These are phyloP conservation scores for Ophiostoma fasciatum DNA, from an alignment of 2,329 filamentous ascomycete genomes.

Conservation along the genomic window DNA sequence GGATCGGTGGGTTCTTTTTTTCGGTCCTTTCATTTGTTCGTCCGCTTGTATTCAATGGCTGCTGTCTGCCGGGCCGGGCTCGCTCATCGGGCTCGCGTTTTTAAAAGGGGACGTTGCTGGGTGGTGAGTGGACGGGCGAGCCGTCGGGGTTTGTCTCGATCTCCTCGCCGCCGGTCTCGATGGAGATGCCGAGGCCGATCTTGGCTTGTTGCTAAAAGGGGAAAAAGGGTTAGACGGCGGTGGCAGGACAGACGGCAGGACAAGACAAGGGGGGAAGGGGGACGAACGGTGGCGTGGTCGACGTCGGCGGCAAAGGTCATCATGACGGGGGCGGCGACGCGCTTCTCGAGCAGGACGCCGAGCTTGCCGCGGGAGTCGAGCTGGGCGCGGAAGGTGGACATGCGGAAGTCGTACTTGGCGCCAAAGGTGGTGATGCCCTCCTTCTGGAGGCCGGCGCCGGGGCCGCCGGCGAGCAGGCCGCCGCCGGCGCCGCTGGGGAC, in stretches of 20 bases:
- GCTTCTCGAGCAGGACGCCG: conserved; percentile 86
- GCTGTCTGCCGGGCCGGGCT: too few species aligned
- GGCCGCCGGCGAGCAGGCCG: conserved; percentile 44
- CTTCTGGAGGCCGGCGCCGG: conserved; percentile 68
- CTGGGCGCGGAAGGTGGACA: conserved; percentile 90
- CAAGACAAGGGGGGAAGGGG: neutral
- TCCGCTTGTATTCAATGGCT: neutral
- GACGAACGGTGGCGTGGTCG: conserved; percentile 85
- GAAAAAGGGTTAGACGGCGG: neutral
- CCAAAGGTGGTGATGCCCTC: conserved; percentile 86
- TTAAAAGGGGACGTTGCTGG: conserved; percentile 50
- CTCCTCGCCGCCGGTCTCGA: conserved; percentile 74
- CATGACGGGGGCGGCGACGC: conserved; percentile 79
- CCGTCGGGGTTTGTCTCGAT: conserved; percentile 71
- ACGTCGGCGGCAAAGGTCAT: conserved; percentile 95
- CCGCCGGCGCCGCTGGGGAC: conserved; percentile 38
- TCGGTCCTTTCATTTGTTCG: neutral
- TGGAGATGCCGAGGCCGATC: conserved; percentile 84
- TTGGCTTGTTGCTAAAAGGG: conserved; percentile 74
- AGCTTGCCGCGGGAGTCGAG: conserved; percentile 92
- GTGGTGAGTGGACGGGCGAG: conserved; percentile 34
- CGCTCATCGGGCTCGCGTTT: too few species aligned
- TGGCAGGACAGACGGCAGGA: neutral
- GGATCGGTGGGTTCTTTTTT: neutral
- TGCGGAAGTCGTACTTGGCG: conserved; percentile 95